Evolutionary conservation across 768 basidiomycete genomes (phyloP).

Genomic region (Pleurotus tuoliensis): DNA sequence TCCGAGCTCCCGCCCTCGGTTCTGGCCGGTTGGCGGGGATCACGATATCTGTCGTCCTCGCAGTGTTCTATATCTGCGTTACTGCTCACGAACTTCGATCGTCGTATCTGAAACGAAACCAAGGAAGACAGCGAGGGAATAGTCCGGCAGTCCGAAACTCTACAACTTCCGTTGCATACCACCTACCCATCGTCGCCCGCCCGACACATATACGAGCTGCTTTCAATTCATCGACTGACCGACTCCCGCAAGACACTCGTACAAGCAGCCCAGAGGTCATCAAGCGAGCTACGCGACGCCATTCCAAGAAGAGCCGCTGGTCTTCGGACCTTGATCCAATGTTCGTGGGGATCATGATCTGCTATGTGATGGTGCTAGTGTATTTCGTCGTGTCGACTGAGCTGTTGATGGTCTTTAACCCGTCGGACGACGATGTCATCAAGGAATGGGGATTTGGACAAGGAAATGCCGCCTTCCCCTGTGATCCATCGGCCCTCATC

Average conservation of each 20-base stretch:
- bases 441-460: constrained; percentile 36
- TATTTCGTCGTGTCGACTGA: constrained; percentile 40
- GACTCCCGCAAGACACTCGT: background rate
- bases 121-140: background rate
- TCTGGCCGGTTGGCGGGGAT: constrained; percentile 28
- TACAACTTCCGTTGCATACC: background rate
- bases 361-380: constrained; percentile 30
- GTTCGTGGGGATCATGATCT: constrained; percentile 35
- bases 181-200: background rate
- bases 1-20: constrained; percentile 25
- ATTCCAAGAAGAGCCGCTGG: constrained; percentile 30
- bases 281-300: constrained; percentile 6
- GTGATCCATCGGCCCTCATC: background rate
- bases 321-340: constrained; percentile 33
- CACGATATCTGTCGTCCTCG: constrained; percentile 26
- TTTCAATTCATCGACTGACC: background rate
- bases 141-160: background rate
- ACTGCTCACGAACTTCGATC: constrained; percentile 29
- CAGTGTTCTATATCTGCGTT: constrained; percentile 24
- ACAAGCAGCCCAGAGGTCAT: background rate
- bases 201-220: background rate
- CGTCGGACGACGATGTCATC: constrained; percentile 15
- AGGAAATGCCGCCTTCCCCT: constrained; percentile 13
- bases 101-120: constrained; percentile 21
- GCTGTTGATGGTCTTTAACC: constrained; percentile 28